phyloP scores from a whole-genome alignment of 495 filamentous ascomycete genomes.

The Tricharina praecox region DNA sequence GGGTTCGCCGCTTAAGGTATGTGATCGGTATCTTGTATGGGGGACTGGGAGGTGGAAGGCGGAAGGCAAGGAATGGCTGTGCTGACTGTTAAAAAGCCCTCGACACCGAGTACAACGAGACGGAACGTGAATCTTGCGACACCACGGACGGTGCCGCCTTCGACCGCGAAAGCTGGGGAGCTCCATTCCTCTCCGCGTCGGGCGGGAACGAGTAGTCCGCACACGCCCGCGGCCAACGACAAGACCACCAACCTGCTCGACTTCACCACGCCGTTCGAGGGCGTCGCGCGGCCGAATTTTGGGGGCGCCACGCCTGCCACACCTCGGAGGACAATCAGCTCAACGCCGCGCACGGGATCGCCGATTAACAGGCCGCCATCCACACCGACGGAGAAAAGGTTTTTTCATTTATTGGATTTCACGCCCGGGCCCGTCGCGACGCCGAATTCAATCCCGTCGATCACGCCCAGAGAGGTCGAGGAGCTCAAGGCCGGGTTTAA shows the following conservation, averaged over 20 bases:
- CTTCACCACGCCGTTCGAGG: constrained; percentile 63
- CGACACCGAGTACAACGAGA: too few species aligned
- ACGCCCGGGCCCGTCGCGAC: constrained; percentile 80
- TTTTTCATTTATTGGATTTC: constrained; percentile 67
- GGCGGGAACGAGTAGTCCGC: too few species aligned
- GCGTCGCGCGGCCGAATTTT: constrained; percentile 26
- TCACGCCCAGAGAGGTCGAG: constrained; percentile 85
- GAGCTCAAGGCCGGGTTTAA: constrained; percentile 74
- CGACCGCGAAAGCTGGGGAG: background rate
- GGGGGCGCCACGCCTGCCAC: constrained; percentile 23
- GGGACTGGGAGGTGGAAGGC: too few species aligned
- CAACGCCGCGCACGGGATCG: constrained; percentile 25
- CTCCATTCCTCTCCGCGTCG: constrained; percentile 4
- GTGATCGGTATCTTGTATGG: too few species aligned
- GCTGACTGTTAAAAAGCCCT: too few species aligned
- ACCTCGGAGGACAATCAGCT: constrained; percentile 16
- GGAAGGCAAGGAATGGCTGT: too few species aligned
- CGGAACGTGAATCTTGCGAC: too few species aligned
- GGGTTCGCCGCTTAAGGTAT: too few species aligned
- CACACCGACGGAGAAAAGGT: constrained; percentile 34
- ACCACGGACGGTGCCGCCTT: too few species aligned
- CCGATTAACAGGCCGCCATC: constrained; percentile 27
- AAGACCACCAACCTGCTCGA: constrained; percentile 59
- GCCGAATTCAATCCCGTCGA: constrained; percentile 72
- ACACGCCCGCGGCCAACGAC: constrained; percentile 3